Evolutionary conservation across 2,329 filamentous ascomycete genomes (phyloP), one percentile per base, ranked within the genome.

Genomic region (Scleromitrula shiraiana): DNA sequence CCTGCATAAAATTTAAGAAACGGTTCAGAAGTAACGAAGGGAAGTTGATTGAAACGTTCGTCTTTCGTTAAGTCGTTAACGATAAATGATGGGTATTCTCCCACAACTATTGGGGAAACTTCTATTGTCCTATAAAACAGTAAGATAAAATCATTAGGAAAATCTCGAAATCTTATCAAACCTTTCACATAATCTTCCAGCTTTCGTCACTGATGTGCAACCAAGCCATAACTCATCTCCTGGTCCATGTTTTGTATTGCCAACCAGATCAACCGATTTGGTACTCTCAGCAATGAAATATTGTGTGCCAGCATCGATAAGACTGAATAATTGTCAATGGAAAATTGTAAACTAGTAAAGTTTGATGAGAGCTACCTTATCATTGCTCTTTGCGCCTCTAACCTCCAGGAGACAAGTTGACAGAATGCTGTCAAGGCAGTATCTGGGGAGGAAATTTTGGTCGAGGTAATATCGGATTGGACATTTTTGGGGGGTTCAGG

Each of bases 211-310:
- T 29, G 40, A 53, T 10, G 51, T 53, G 40, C 62, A 65, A 7
- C 62, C 62, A 45, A 64, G 54, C 62, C 62, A 64, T n/a, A 65
- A 42, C 4, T 56, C 59, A 46, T 64, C 62, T 24, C 61, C 62
- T 8, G 54, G 54, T 1, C 37, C 56, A 54, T 64, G 58, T 43
- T 52, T 56, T 6, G 51, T 53, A 19, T 53, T 53, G 37, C 63
- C 57, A 1, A 56, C 39, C 7, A 63, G 49, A 37, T 70, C 68
- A 3, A 74, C 53, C 1, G 67, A 70, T 38, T 65, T 67, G 1
- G 74, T 76, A 7, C 70, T 70, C 55, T 77, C 74, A 30, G 73
- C 73, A 35, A 78, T 65, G 41, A 77, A 68, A 47, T 71, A 75
- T 60, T 77, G 72, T 9, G 63, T 66, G 3, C 64, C 61, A 5